These are phyloP conservation scores for Eutrema heterophyllum DNA, from an alignment of 345 rosid species.

Conservation along the genomic window DNA sequence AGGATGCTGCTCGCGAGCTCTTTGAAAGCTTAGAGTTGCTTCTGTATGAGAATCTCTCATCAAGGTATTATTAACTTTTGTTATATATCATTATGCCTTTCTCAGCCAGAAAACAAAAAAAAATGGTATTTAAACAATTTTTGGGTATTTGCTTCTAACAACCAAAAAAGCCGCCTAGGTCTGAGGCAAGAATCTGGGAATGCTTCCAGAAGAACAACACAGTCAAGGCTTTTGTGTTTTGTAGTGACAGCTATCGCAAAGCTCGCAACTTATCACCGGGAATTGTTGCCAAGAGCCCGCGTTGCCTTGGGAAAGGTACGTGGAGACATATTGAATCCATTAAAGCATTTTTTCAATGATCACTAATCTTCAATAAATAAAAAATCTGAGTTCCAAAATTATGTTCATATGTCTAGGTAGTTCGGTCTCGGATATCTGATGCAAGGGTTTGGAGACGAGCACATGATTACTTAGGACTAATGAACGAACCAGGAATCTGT, in stretches of 20 bases:
- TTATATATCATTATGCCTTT: not conserved
- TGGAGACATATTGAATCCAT: not conserved
- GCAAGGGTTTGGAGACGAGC: conserved; percentile 78
- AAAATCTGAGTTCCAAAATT: not conserved
- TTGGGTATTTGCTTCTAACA: conserved; percentile 17
- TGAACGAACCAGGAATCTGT: conserved; percentile 77
- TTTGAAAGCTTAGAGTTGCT: conserved; percentile 92
- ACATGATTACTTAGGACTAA: conserved; percentile 76
- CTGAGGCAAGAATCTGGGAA: conserved; percentile 54
- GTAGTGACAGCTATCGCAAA: conserved; percentile 91
- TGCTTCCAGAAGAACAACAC: conserved; percentile 52
- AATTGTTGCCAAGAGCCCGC: conserved; percentile 85
- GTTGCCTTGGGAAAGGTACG: conserved; percentile 92
- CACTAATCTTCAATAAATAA: not conserved
- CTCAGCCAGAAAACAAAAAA: not conserved
- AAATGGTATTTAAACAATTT: not conserved
- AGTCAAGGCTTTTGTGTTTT: conserved; percentile 89
- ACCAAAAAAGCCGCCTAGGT: conserved; percentile 55
- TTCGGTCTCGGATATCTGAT: conserved; percentile 83
- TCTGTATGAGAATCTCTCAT: conserved; percentile 84
- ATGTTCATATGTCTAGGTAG: conserved; percentile 45
- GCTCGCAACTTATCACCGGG: conserved; percentile 82
- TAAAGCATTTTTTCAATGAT: not conserved
- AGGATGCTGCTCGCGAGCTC: conserved; percentile 94
- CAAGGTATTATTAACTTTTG: conserved; percentile 47